A percentile compares a stretch with the other conserved stretches of the same genome.
phyloP scores from a whole-genome alignment of 441 rosid species.

The Syzygium syzygioides region DNA sequence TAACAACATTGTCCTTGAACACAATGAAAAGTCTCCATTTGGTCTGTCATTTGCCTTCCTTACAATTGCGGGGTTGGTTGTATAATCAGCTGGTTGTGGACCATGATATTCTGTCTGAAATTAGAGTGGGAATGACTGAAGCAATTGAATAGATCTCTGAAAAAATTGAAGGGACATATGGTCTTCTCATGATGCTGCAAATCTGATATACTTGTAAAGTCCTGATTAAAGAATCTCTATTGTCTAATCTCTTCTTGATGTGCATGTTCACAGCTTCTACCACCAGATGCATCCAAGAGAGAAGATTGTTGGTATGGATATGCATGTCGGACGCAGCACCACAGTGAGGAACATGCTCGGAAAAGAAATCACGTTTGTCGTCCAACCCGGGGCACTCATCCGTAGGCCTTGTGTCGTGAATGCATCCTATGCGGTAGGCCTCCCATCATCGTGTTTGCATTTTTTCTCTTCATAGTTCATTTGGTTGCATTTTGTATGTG shows the following conservation, averaged over 20 bases:
- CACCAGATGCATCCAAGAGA: constrained; percentile 48
- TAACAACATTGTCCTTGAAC: neutral
- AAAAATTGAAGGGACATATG: neutral
- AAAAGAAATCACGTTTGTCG: constrained; percentile 88
- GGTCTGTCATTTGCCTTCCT: neutral
- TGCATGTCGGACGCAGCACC: constrained; percentile 85
- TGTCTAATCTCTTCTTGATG: neutral
- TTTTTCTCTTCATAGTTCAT: neutral
- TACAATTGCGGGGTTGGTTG: neutral
- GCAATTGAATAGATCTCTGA: neutral
- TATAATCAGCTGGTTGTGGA: neutral
- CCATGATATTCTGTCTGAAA: neutral
- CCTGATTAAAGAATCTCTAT: neutral
- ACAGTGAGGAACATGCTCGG: constrained; percentile 78
- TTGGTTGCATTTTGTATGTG: neutral
- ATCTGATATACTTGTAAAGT: neutral
- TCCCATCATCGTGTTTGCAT: neutral
- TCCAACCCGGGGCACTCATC: constrained; percentile 51
- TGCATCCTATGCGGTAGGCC: neutral
- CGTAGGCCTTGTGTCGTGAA: neutral
- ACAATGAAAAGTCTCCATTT: neutral
- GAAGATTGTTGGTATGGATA: constrained; percentile 94
- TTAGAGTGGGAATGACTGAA: neutral
- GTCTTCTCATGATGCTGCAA: neutral
- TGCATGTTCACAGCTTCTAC: constrained; percentile 29